Evolutionary conservation across 768 basidiomycete species (phyloP), one percentile per base, ranked within the genome.

Genomic region (Boletellus ananas): DNA sequence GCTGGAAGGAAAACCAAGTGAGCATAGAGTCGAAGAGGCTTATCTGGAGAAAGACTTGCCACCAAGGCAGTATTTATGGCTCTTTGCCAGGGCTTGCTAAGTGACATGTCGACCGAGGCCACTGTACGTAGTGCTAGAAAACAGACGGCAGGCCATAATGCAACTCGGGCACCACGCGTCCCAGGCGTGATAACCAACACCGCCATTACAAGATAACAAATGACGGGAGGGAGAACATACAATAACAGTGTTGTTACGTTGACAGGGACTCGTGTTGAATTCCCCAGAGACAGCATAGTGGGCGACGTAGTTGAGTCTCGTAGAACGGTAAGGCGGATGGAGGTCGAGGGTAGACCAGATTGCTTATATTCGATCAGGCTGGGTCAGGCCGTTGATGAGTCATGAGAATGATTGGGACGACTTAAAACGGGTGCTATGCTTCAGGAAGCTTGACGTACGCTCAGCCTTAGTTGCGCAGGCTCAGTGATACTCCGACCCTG

Each of bases 131-230:
- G 76, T 5, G 74, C 64, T 8, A 68, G 55, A 60, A 71, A 74
- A 4, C 77, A 57, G 0, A 76, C 72, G 37, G 79, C 45, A 5
- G 80, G 79, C 33, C 80, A 68, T 18, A 81, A 53, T 7, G 73
- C 74, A 41, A 79, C 52, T 31, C 80, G 78, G 29, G 74, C 52
- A 6, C 59, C 43, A 17, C 70, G 69, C 0, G 80, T 81, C 14
- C 67, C 61, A 0, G 79, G 77, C 3, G 72, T 60, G 23, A 78
- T 60, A 6, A 77, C 77, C 41, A 84, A 72, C 37, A 77, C 58
- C 12, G 81, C 79, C 14, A 74, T 71, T 8, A 62, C 56, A 61
- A 78, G 76, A 60, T 77, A 78, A 51, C 69, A 70, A 25, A 75
- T 36, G 1, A 76, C 31, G 3, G 74, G 66, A 8, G 77, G 77